A percentile compares a stretch with the other conserved stretches of the same genome.
Evolutionary conservation across 1,284 basidiomycete species (phyloP).

Genomic region (Irpex rosettiformis): DNA sequence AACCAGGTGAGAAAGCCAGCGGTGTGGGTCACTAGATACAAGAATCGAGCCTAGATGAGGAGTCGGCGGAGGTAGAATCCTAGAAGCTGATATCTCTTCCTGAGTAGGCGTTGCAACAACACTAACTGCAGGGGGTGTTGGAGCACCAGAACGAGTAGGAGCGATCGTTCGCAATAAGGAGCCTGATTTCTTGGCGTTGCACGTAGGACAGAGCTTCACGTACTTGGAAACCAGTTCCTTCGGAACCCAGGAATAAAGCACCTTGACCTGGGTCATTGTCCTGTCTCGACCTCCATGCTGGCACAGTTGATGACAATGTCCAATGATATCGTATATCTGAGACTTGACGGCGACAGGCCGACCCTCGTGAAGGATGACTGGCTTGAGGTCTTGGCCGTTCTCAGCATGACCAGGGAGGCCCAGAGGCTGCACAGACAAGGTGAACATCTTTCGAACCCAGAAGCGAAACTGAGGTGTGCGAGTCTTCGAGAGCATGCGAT

Average conservation of each 20-base stretch:
- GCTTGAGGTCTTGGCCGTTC: slow-evolving; percentile 22
- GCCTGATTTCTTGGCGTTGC: slow-evolving; percentile 40
- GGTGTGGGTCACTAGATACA: background rate
- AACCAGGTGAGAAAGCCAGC: slow-evolving; percentile 8
- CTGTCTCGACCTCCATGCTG: slow-evolving; percentile 78
- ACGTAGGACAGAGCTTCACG: slow-evolving; percentile 73
- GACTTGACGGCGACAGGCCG: slow-evolving; percentile 71
- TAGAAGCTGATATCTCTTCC: background rate
- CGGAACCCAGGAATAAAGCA: slow-evolving; percentile 76
- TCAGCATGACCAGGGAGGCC: too few relatives aligned
- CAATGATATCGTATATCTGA: slow-evolving; percentile 72
- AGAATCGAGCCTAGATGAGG: background rate
- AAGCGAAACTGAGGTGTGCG: slow-evolving; percentile 52
- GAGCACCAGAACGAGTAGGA: background rate
- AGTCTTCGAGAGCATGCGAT: slow-evolving; percentile 17
- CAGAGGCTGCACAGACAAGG: slow-evolving; percentile 34
- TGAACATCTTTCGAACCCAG: slow-evolving; percentile 81
- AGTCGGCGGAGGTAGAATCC: background rate
- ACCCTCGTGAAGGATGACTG: slow-evolving; percentile 60
- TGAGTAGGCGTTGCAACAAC: background rate
- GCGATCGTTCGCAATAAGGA: slow-evolving; percentile 9
- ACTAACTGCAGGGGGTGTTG: background rate
- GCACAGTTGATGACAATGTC: slow-evolving; percentile 61
- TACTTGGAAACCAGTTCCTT: slow-evolving; percentile 76
- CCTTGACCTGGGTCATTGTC: slow-evolving; percentile 56